Evolutionary conservation across 164 flowering plant genomes (phyloP), one percentile per base, ranked within the genome.

Genomic region (Berberis vulgaris): DNA sequence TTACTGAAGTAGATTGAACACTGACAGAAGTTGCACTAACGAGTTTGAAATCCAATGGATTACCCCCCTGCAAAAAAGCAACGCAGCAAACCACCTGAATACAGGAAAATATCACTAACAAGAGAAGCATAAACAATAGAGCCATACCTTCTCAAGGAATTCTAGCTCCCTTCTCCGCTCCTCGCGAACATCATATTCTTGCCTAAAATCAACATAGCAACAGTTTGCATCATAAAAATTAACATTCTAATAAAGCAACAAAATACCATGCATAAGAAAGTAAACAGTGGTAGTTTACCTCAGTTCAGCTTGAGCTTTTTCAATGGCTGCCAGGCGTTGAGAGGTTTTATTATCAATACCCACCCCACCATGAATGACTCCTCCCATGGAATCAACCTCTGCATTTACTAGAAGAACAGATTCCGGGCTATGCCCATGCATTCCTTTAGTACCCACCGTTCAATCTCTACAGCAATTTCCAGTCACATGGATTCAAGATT

Each of bases 311-410:
- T 86, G 97, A 70, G 89, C 92, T 79, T 80, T 91, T 76, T 87
- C 96, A 70, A 94, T 91, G 53, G 86, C 97, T 49, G 80, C 86
- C 78, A 77, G 79, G 43, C 83, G 86, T 43, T 94, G 96, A 84
- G 99, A 91, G 80, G 91, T 74, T 74, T 81, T 84, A 70, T 71
- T 72, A 61, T 84, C 82, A 73, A 79, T 69, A 63, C 84, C 93
- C 71, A 79, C 83, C 80, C 91, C 89, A 49, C 85, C 86, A 62
- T 86, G 94, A 78, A 88, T 79, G 71, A 84, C 86, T 72, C 94
- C 97, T 77, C 97, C 96, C 98, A 90, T 90, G 82, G 96, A 93
- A 85, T 90, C 96, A 76, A 85, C 88, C 79, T 86, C 94, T 66
- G 97, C 94, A 86, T 93, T 83, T 82, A 83, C 87, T 72, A 89